phyloP scores from a whole-genome alignment of 805 yeast genomes.

The Metschnikowia kofuensis region DNA sequence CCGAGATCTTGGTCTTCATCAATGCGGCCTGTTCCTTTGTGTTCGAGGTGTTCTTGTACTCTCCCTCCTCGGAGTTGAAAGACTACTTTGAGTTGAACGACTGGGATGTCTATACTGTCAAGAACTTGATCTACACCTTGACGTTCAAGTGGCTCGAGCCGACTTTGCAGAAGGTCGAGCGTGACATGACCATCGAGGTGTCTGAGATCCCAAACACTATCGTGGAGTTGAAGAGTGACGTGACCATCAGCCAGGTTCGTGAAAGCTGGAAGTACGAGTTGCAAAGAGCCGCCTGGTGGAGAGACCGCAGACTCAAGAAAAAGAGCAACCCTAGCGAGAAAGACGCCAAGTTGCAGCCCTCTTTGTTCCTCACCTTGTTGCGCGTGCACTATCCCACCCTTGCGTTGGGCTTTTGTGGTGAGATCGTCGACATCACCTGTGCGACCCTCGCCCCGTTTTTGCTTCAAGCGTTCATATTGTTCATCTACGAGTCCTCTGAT shows the following conservation, averaged over 20 bases:
- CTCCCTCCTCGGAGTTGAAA: conserved; percentile 21
- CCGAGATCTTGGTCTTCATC: conserved; percentile 14
- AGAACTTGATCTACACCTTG: conserved; percentile 22
- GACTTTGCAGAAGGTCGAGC: conserved; percentile 23
- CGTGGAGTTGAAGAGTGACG: conserved; percentile 15
- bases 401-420: conserved; percentile 14
- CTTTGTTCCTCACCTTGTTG: conserved; percentile 20
- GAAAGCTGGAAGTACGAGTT: conserved; percentile 19
- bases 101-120: conserved; percentile 23
- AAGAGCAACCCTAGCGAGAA: conserved; percentile 9
- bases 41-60: conserved; percentile 20
- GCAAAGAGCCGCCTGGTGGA: conserved; percentile 18
- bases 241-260: conserved; percentile 16
- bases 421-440: conserved; percentile 23
- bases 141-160: conserved; percentile 30
- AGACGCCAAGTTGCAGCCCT: conserved; percentile 19
- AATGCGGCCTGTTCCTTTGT: conserved; percentile 14
- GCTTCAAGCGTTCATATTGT: conserved; percentile 27
- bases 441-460: conserved; percentile 28
- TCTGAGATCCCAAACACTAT: conserved; percentile 16
- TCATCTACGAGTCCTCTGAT: conserved; percentile 18
- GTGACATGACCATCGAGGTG: conserved; percentile 21
- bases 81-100: conserved; percentile 23
- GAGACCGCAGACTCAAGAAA: conserved; percentile 14
- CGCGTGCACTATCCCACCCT: conserved; percentile 13